Evolutionary conservation across 805 yeast genomes (phyloP).

Genomic region (Saccharomycopsis babjevae): DNA sequence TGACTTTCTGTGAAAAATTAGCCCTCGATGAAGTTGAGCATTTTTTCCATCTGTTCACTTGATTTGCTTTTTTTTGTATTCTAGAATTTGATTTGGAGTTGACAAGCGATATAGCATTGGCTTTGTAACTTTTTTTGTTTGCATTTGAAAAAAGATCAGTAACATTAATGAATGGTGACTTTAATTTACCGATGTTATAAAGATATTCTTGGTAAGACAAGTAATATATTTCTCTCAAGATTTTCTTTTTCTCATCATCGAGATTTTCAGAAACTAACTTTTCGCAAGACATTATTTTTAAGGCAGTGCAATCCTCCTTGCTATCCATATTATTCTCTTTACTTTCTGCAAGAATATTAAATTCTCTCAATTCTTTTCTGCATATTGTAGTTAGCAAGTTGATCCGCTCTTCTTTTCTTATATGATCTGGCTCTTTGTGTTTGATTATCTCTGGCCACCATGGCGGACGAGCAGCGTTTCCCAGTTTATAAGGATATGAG

Average conservation of each 20-base stretch:
- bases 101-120: background rate
- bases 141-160: constrained; percentile 4
- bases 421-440: constrained; percentile 69
- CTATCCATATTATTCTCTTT: background rate
- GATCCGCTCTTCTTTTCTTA: constrained; percentile 48
- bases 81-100: background rate
- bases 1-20: background rate
- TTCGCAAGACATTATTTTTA: constrained; percentile 1
- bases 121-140: background rate
- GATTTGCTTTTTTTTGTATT: background rate
- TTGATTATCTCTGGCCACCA: constrained; percentile 63
- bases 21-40: background rate
- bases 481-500: constrained; percentile 48
- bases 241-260: background rate
- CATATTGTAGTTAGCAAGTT: constrained; percentile 31
- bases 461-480: constrained; percentile 39
- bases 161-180: background rate
- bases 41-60: background rate
- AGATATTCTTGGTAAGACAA: constrained; percentile 2
- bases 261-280: background rate
- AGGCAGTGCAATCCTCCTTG: background rate
- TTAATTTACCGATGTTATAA: background rate
- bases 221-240: constrained; percentile 8
- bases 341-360: background rate
- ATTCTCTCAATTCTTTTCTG: constrained; percentile 2